A percentile compares a stretch with the other conserved stretches of the same genome.
phyloP scores from a whole-genome alignment of 73 alveolate species.

The Paraurostyla sp. region DNA sequence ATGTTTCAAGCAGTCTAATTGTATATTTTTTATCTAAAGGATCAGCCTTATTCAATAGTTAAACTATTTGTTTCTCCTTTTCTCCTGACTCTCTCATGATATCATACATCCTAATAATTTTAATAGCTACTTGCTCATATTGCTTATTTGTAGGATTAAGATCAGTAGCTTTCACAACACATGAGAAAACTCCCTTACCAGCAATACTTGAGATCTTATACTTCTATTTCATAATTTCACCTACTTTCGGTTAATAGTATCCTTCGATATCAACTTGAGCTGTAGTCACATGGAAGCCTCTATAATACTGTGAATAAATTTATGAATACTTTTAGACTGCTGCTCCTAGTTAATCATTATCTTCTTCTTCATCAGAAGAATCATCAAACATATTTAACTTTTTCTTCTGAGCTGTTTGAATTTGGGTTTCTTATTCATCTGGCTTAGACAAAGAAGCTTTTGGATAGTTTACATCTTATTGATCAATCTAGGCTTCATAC shows the following conservation, averaged over 20 bases:
- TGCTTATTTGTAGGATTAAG: not conserved
- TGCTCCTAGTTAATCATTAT: slow-evolving; percentile 17
- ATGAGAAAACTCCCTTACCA: slow-evolving; percentile 86
- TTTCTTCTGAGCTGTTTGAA: not conserved
- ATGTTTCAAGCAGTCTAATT: slow-evolving; percentile 77
- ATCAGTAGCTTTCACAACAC: slow-evolving; percentile 77
- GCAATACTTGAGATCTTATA: slow-evolving; percentile 70
- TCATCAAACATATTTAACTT: slow-evolving; percentile 62
- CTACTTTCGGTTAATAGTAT: slow-evolving; percentile 73
- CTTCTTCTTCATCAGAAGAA: slow-evolving; percentile 31
- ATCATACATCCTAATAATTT: slow-evolving; percentile 79
- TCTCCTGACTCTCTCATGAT: slow-evolving; percentile 86
- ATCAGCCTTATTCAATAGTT: slow-evolving; percentile 77
- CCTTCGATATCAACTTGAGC: slow-evolving; percentile 74
- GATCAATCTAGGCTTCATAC: slow-evolving; percentile 44
- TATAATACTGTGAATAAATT: not conserved
- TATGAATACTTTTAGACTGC: slow-evolving; percentile 33
- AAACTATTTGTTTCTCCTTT: slow-evolving; percentile 79
- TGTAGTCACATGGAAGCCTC: slow-evolving; percentile 51
- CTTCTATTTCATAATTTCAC: slow-evolving; percentile 74
- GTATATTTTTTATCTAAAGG: slow-evolving; percentile 76
- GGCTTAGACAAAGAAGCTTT: not conserved
- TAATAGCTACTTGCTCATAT: slow-evolving; percentile 75
- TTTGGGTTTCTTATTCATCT: not conserved
- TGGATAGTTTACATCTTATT: not conserved